Conservation (phyloP, 495 filamentous ascomycete species). For the Neurospora pannonica region DNA sequence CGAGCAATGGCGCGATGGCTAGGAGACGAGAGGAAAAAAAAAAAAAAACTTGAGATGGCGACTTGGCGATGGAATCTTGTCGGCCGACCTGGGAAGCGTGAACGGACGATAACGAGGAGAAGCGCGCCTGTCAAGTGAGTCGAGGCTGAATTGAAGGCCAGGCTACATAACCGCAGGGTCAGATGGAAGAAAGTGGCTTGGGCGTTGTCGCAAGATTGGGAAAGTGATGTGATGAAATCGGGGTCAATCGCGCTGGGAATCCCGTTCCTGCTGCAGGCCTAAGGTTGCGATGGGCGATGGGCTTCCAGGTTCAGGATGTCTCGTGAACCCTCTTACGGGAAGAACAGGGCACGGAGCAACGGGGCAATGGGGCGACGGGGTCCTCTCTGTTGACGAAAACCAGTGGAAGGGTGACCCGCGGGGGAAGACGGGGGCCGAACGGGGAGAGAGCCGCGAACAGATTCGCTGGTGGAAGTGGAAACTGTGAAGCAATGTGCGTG, state of each 20-base stretch:
- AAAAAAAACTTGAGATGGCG: not conserved
- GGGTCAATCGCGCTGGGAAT: not conserved
- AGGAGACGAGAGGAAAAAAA: not conserved
- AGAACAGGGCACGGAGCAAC: not conserved
- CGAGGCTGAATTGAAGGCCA: not conserved
- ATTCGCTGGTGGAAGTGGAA: not conserved
- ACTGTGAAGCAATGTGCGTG: not conserved
- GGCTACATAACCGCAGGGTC: not conserved
- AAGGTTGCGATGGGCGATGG: constrained; percentile 24
- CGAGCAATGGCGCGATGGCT: not conserved
- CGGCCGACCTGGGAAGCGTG: constrained; percentile 5
- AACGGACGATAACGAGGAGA: not conserved
- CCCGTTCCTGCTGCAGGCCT: constrained; percentile 11
- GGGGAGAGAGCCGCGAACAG: not conserved
- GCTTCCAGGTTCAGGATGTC: not conserved
- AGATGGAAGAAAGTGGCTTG: not conserved
- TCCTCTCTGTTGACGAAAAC: not conserved
- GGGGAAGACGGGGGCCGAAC: not conserved
- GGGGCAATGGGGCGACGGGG: not conserved
- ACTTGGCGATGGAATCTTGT: constrained; percentile 12
- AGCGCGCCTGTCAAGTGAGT: not conserved
- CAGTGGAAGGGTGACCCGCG: not conserved
- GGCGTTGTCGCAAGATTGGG: not conserved
- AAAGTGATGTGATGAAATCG: not conserved
- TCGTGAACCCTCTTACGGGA: not conserved